phyloP scores from a whole-genome alignment of 805 yeast genomes.

The Brettanomyces sp. region DNA sequence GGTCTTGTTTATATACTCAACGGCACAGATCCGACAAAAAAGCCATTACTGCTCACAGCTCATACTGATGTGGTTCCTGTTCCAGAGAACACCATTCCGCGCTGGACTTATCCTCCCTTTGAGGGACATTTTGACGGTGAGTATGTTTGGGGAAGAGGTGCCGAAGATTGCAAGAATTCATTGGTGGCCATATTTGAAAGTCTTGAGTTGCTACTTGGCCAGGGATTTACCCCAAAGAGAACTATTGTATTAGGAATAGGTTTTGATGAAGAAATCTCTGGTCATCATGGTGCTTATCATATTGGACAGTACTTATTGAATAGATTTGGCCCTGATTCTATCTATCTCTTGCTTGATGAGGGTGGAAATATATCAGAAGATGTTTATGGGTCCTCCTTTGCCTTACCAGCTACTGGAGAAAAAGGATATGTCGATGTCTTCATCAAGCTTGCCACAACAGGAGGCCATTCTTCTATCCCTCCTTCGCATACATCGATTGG shows the following conservation, averaged over 20 bases:
- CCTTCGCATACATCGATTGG: conserved; percentile 42
- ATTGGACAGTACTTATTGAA: conserved; percentile 24
- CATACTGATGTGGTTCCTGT: conserved; percentile 48
- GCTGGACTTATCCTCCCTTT: conserved; percentile 30
- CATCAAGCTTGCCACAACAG: conserved; percentile 34
- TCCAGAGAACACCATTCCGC: conserved; percentile 27
- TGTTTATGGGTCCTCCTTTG: conserved; percentile 29
- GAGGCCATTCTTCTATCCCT: conserved; percentile 45
- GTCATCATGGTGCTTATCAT: conserved; percentile 26
- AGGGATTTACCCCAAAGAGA: conserved; percentile 32
- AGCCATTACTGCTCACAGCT: conserved; percentile 39
- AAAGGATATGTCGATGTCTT: conserved; percentile 36
- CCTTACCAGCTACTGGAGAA: conserved; percentile 39
- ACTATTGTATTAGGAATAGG: conserved; percentile 39
- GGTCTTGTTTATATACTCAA: conserved; percentile 38
- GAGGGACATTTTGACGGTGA: conserved; percentile 30
- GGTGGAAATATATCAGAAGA: conserved; percentile 28
- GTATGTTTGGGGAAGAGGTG: conserved; percentile 31
- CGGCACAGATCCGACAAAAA: conserved; percentile 27
- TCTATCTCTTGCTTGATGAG: conserved; percentile 39
- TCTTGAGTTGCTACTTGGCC: conserved; percentile 19
- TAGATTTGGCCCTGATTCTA: conserved; percentile 32
- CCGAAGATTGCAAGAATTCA: conserved; percentile 34
- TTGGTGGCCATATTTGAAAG: conserved; percentile 31
- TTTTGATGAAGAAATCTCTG: conserved; percentile 41